These are phyloP conservation scores for Betula pendula DNA, from an alignment of 306 rosid genomes.

Conservation along the genomic window DNA sequence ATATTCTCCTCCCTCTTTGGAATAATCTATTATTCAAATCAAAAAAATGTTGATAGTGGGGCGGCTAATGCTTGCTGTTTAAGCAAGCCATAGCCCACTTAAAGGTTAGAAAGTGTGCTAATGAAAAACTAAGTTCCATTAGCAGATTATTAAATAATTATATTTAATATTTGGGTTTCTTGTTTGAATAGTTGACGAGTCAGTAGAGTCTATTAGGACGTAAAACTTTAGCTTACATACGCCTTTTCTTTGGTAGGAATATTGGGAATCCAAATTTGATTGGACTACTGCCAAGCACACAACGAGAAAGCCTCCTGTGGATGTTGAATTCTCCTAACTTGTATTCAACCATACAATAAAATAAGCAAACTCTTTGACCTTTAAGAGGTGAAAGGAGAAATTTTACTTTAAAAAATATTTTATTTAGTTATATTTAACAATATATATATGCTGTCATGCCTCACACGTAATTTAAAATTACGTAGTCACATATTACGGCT, in stretches of 20 bases:
- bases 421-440: no score
- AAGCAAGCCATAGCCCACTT: constrained; percentile 10
- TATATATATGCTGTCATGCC: no score
- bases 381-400: neutral
- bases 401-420: no score
- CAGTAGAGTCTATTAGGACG: neutral
- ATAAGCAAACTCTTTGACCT: neutral
- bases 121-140: constrained; percentile 11
- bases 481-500: no score
- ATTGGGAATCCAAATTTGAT: neutral
- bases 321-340: neutral
- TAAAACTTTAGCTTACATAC: neutral
- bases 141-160: constrained; percentile 15
- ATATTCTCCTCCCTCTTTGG: constrained; percentile 25
- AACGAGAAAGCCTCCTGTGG: neutral
- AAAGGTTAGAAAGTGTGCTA: no score
- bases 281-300: neutral
- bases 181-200: neutral
- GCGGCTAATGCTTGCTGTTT: constrained; percentile 25
- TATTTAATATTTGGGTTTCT: neutral
- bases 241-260: neutral
- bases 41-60: constrained; percentile 14
- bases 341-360: neutral
- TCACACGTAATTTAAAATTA: no score
- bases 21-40: constrained; percentile 20